Base-by-base conservation (phyloP, 768 basidiomycete genomes). In the Clitopilus passeckerianus region DNA sequence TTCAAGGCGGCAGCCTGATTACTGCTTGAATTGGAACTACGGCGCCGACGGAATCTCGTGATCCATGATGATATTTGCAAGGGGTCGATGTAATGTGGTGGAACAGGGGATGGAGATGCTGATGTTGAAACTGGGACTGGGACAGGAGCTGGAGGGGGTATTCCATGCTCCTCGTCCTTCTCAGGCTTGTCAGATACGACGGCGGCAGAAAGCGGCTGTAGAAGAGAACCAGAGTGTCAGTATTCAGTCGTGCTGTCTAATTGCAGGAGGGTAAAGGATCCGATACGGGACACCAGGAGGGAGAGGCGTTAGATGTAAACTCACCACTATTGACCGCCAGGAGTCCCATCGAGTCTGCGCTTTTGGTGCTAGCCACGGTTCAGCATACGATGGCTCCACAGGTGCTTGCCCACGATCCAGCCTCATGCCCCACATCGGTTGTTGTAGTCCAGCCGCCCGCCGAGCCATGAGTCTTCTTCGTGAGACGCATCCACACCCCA, bases 401-500 rank as follows among this genome's bases (percentile, higher is more conserved):
- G 46, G 46, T 3, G 46, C 15, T 18, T 12, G 46, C 5, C n/a
- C 46, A 18, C 46, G 46, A 10, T 50, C 46, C 46, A 50, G 10
- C 20, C 46, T 50, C 46, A 41, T 41, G 12, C 46, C 46, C 46
- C 46, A 50, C 30, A 43, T 12, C 43, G 54, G 35, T 53, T 41
- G 46, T 8, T 64, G 61, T 53, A 67, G 44, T 34, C 63, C 56
- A 7, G 57, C 58, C 35, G 64, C 66, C n/a, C 74, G 64, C 33
- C 74, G 66, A 37, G 71, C 62, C 27, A 66, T 54, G 22, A 71
- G 61, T 54, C 81, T 68, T 50, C 80, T 69, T 60, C 83, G 73
- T 16, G 82, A 76, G 53, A 77, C 72, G 15, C 85, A 63, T 7
- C 80, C 82, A 54, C 82, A 84, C 3, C 74, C 78, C 8, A 83